Conservation (phyloP, 768 basidiomycete species). For the Boletus eberwhitei region DNA sequence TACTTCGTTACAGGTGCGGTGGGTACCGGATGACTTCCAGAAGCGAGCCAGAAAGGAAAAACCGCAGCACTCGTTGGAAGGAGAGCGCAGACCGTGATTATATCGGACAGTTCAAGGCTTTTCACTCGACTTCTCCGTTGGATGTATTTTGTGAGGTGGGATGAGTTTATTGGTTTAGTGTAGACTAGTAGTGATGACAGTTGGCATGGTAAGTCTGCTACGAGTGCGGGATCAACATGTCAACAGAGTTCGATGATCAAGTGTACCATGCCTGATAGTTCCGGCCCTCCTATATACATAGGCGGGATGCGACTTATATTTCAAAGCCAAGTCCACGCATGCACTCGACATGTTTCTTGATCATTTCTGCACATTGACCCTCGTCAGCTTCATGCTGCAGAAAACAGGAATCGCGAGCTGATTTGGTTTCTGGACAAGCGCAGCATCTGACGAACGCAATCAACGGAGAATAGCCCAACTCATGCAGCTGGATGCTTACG, state of each 20-base stretch:
- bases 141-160: slow-evolving; percentile 5
- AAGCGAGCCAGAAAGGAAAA: neutral
- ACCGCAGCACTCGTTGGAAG: neutral
- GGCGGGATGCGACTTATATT: slow-evolving; percentile 45
- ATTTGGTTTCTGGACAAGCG: slow-evolving; percentile 92
- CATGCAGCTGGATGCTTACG: slow-evolving; percentile 50
- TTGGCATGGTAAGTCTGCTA: neutral
- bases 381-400: slow-evolving; percentile 62
- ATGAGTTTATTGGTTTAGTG: slow-evolving; percentile 6
- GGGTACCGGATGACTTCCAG: no score
- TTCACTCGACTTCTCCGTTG: neutral
- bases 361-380: slow-evolving; percentile 76
- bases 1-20: neutral
- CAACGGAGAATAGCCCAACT: neutral
- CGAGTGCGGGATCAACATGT: neutral
- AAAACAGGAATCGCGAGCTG: slow-evolving; percentile 92
- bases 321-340: slow-evolving; percentile 93
- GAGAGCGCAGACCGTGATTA: neutral
- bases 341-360: slow-evolving; percentile 81
- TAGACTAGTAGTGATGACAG: neutral
- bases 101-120: neutral
- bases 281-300: neutral
- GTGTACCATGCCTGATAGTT: neutral
- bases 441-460: slow-evolving; percentile 65
- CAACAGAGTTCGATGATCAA: neutral